These are phyloP conservation scores for Phyllachora maydis DNA, from an alignment of 2,329 filamentous ascomycete genomes.

Conservation along the genomic window DNA sequence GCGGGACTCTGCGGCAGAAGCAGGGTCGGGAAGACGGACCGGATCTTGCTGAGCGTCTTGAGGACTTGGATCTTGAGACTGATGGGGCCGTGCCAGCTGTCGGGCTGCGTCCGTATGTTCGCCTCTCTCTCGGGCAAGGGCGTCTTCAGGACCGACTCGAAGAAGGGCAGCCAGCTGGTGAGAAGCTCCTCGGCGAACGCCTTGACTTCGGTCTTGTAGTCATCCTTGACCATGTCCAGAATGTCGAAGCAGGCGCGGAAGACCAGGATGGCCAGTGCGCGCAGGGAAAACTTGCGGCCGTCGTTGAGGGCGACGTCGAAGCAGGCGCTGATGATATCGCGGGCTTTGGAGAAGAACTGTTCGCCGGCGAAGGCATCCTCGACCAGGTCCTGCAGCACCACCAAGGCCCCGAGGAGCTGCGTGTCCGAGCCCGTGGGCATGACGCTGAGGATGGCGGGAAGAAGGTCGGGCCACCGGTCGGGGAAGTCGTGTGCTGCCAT, in stretches of 20 bases:
- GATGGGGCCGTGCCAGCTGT: conserved; percentile 61
- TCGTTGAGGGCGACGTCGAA: conserved; percentile 66
- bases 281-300: conserved; percentile 50
- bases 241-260: conserved; percentile 88
- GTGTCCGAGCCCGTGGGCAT: conserved; percentile 57
- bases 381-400: conserved; percentile 73
- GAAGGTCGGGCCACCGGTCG: conserved; percentile 79
- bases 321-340: conserved; percentile 65
- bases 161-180: conserved; percentile 73
- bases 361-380: conserved; percentile 87
- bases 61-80: conserved; percentile 86
- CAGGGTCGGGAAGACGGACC: conserved; percentile 61
- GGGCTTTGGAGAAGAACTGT: conserved; percentile 81
- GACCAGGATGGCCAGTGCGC: conserved; percentile 73
- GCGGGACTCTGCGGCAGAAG: conserved; percentile 64
- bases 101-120: conserved; percentile 30
- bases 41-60: conserved; percentile 80
- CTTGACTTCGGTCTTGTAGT: conserved; percentile 72
- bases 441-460: conserved; percentile 59
- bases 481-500: conserved; percentile 88
- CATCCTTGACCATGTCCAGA: conserved; percentile 90
- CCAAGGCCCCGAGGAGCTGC: conserved; percentile 75
- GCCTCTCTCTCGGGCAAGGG: conserved; percentile 48
- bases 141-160: conserved; percentile 57
- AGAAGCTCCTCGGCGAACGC: conserved; percentile 76